Base-by-base conservation (phyloP, 352 stramenopile genomes). In the Phytophthora quininea region DNA sequence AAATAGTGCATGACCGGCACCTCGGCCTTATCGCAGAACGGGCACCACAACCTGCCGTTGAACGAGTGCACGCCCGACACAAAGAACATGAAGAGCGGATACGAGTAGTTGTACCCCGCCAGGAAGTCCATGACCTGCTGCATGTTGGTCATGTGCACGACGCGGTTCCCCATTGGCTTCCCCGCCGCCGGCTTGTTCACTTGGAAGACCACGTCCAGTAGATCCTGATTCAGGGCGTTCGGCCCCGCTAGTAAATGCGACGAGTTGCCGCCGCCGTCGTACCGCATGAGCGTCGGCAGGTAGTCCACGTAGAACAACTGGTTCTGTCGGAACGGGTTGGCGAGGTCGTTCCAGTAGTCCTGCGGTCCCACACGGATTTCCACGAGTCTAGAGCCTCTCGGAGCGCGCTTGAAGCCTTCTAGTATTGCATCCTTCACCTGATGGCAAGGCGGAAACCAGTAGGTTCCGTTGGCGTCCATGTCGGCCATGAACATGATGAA, bases 231-330 rank as follows among this genome's bases (percentile, higher is more conserved):
- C 19, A 83, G 47, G 40, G 74, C 80, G 69, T 89, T 91, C n/a
- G 82, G 73, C 27, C 88, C 86, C n/a, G 80, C 80, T 47, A 95
- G 72, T 64, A 95, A 75, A 38, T 67, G 60, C 24, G 82, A 89
- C 52, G 86, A 90, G 57, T 92, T 92, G 15, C 85, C 82, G 47
- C 77, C 72, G 45, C 86, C 86, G 4, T 93, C 82, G 72, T 95
- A 95, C n/a, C 81, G 73, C 54, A 95, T 85, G 15, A 95, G 56
- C 30, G 86, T 82, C 35, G 86, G 86, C 49, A 95, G 76, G 38
- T 89, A 89, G 73, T 91, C 82, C 35, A 95, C 92, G 69, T 92
- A 92, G 59, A 95, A 92, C 37, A 92, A 69, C 62, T 91, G 81
- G 58, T 93, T 92, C 68, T 92, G 84, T 29, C 76, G 71, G 62